These are phyloP conservation scores for Colletotrichum liriopes DNA, from an alignment of 2,329 filamentous ascomycete species.

Conservation along the genomic window DNA sequence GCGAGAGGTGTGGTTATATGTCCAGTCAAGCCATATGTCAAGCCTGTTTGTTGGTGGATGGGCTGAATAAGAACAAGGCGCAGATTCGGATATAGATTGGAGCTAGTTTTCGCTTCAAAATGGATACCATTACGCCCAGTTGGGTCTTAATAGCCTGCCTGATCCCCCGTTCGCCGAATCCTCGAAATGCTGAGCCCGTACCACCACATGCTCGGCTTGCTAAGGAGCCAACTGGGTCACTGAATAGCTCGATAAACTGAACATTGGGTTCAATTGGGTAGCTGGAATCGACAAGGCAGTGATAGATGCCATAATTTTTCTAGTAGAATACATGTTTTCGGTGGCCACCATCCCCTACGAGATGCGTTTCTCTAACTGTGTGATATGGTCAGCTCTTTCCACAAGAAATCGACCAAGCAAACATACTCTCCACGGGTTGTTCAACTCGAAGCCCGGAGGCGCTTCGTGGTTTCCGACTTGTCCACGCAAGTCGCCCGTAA, in stretches of 20 bases:
- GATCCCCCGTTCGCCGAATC: background rate
- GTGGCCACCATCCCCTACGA: slow-evolving; percentile 51
- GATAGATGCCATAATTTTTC: background rate
- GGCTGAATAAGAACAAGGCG: slow-evolving; percentile 84
- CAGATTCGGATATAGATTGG: slow-evolving; percentile 68
- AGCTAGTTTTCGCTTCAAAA: background rate
- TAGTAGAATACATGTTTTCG: slow-evolving; percentile 29
- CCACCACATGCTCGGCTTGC: background rate
- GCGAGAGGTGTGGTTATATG: slow-evolving; percentile 92
- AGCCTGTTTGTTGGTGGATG: slow-evolving; percentile 91
- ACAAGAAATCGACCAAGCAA: background rate
- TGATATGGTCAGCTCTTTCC: slow-evolving; percentile 40
- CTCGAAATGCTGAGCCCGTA: background rate
- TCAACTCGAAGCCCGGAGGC: slow-evolving; percentile 73
- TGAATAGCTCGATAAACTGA: background rate
- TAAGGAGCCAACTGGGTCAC: background rate
- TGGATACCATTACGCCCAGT: background rate
- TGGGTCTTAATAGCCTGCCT: background rate
- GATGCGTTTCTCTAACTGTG: slow-evolving; percentile 69
- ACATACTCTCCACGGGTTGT: slow-evolving; percentile 76
- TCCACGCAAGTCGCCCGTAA: slow-evolving; percentile 72
- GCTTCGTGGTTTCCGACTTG: slow-evolving; percentile 70
- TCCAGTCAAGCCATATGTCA: slow-evolving; percentile 96
- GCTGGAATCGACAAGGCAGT: slow-evolving; percentile 5
- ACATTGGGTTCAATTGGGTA: slow-evolving; percentile 5